A percentile compares a stretch with the other conserved stretches of the same genome.
phyloP scores from a whole-genome alignment of 1,139 yeast species.

The Diutina pseudorugosa region DNA sequence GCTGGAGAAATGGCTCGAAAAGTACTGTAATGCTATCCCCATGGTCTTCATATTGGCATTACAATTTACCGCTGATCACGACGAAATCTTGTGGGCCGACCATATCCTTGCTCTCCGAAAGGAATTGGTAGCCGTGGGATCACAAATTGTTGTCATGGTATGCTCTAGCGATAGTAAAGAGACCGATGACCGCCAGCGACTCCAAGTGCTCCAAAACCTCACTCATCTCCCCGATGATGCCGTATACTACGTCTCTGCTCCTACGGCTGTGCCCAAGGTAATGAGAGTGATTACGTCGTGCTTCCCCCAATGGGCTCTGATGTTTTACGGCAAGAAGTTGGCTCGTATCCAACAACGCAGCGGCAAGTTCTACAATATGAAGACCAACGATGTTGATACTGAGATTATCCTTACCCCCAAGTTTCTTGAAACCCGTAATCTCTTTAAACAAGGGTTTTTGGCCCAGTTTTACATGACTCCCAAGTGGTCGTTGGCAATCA shows the following conservation, averaged over 20 bases:
- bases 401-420: conserved; percentile 23
- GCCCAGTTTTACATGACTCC: conserved; percentile 22
- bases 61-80: conserved; percentile 11
- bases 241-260: conserved; percentile 13
- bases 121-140: conserved; percentile 11
- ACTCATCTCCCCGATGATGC: conserved; percentile 17
- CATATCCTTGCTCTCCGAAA: conserved; percentile 12
- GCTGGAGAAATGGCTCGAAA: conserved; percentile 23
- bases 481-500: conserved; percentile 21
- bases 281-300: conserved; percentile 20
- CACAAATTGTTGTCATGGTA: conserved; percentile 20
- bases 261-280: conserved; percentile 11
- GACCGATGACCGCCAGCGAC: conserved; percentile 11
- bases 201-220: conserved; percentile 20
- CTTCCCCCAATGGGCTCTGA: conserved; percentile 17
- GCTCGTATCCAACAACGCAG: conserved; percentile 21
- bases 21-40: conserved; percentile 22
- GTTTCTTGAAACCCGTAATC: conserved; percentile 27
- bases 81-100: conserved; percentile 12
- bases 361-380: conserved; percentile 24
- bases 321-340: conserved; percentile 24
- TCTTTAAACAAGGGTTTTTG: conserved; percentile 26
- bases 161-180: conserved; percentile 11
- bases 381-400: conserved; percentile 15
- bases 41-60: conserved; percentile 19